Base-by-base conservation (phyloP, 768 basidiomycete species). In the Amanita pallidorosea region DNA sequence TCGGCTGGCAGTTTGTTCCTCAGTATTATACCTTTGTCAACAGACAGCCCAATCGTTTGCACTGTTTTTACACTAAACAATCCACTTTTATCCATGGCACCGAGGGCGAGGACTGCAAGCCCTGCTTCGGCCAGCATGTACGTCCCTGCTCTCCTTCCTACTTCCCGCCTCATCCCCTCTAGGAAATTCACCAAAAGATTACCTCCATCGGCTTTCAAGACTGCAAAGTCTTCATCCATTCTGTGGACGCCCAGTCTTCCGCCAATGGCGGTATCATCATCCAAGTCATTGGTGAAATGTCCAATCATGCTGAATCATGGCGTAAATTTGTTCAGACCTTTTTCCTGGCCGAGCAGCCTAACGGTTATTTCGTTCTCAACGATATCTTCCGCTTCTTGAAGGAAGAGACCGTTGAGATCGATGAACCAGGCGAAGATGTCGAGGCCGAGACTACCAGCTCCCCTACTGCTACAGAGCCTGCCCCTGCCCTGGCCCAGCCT, bases 361-460 rank as follows among this genome's bases (percentile, higher is more conserved):
- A 95, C 59, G 96, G 96, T 38, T 99, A 98, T 74, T 99, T 95
- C 64, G 96, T 99, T 57, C 83, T 99, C 69, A 99, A 99, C 70
- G 96, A 99, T 72, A 97, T 98, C 73, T 99, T 98, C 83, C 88
- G 96, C 54, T 98, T 96, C 77, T 75, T 99, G 56, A 97, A 96
- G 73, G 96, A 97, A 70, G 93, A 97, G 63, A 71, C 79, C 7
- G 83, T 88, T 49, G 91, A 91, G 57, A 75, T 75, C 25, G 91
- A 89, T 51, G 88, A 87, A 42, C 76, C 63, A 62, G 70, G 66
- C 54, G 82, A 43, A 12, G 42, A 25, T 27, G 42, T 43, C 15
- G 42, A 43, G n/a, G 73, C 71, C 20, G 60, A 69, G 45, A 55
- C 64, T 15, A 57, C 69, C 33, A 65, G 68, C 25, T 59, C 66